Percentiles rank a stretch among this genome's conserved stretches.
Evolutionary conservation across 805 yeast species (phyloP).

Genomic region (Teunomyces funiuensis): DNA sequence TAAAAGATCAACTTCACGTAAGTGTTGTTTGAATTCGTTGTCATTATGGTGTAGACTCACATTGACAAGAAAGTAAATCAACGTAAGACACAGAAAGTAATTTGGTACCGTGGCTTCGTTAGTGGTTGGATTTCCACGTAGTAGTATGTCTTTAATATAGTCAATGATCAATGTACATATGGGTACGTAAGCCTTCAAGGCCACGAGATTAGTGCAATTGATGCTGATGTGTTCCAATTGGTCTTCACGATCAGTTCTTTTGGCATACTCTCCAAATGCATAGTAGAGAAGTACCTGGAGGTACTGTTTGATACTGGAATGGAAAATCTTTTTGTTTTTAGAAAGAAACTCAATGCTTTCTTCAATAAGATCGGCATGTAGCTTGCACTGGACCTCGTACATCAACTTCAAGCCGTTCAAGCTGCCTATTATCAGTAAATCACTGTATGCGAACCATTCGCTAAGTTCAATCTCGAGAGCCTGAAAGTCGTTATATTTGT

Average conservation of each 20-base stretch:
- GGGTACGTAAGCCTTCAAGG: conserved; percentile 7
- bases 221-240: conserved; percentile 17
- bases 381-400: conserved; percentile 6
- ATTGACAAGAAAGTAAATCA: conserved; percentile 35
- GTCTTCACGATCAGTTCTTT: conserved; percentile 11
- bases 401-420: conserved; percentile 11
- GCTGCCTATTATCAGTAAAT: conserved; percentile 24
- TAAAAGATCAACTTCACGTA: conserved; percentile 41
- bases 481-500: conserved; percentile 28
- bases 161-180: neutral
- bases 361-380: neutral
- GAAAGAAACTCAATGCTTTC: neutral
- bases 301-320: conserved; percentile 2
- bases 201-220: conserved; percentile 10
- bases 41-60: conserved; percentile 17
- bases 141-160: neutral
- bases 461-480: conserved; percentile 28
- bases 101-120: neutral
- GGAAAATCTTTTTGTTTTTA: neutral
- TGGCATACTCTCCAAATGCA: conserved; percentile 25
- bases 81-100: conserved; percentile 32
- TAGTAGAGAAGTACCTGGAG: conserved; percentile 22
- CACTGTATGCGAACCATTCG: conserved; percentile 41
- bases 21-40: conserved; percentile 14
- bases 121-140: neutral